Evolutionary conservation across 768 basidiomycete genomes (phyloP).

Genomic region (Piloderma croceum): DNA sequence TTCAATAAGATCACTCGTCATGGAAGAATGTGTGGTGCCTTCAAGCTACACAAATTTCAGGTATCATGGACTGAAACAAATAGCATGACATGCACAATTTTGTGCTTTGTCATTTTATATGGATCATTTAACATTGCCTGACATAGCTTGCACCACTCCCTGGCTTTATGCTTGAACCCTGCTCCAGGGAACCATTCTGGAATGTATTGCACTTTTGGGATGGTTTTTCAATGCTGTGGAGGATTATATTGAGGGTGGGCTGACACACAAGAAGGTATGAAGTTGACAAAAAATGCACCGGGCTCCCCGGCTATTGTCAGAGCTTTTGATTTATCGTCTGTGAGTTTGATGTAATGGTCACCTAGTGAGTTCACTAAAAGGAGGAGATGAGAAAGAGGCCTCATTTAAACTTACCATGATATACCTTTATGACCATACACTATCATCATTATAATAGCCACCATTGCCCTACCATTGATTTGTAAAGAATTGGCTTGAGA

Average conservation of each 20-base stretch:
- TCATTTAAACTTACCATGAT: too few species aligned
- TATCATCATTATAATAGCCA: not conserved
- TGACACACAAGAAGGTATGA: constrained; percentile 19
- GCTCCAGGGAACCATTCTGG: constrained; percentile 33
- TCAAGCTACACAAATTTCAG: constrained; percentile 6
- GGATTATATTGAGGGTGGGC: not conserved
- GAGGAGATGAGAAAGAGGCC: too few species aligned
- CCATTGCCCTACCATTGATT: not conserved
- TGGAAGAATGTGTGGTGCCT: constrained; percentile 20
- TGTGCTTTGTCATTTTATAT: constrained; percentile 10
- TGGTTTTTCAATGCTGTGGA: constrained; percentile 1
- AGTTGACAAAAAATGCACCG: constrained; percentile 31
- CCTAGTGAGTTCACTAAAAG: not conserved
- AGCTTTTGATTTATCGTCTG: constrained; percentile 29
- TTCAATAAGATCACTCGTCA: constrained; percentile 18
- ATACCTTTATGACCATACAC: not conserved
- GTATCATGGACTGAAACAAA: not conserved
- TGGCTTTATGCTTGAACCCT: constrained; percentile 31
- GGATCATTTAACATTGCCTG: constrained; percentile 19
- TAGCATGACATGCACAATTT: constrained; percentile 1
- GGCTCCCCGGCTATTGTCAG: constrained; percentile 26
- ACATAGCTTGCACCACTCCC: constrained; percentile 17
- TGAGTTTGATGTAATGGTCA: constrained; percentile 27
- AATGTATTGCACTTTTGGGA: constrained; percentile 27
- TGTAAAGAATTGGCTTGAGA: not conserved